Base-by-base conservation (phyloP, 1,284 basidiomycete genomes). In the Ustilago lituana region DNA sequence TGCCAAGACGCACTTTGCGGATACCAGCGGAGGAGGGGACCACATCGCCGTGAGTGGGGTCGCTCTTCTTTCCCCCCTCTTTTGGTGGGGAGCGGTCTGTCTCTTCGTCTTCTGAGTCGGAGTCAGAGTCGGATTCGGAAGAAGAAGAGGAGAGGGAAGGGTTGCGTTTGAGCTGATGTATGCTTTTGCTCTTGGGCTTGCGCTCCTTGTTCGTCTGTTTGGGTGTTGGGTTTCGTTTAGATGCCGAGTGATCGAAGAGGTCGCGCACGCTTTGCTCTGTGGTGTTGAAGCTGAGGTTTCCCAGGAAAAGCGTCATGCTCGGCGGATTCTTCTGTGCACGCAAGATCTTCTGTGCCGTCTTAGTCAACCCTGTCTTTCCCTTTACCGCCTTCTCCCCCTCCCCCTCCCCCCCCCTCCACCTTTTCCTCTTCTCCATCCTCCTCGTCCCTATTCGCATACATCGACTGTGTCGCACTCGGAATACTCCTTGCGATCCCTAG, bases 231-330 rank as follows among this genome's bases (percentile, higher is more conserved):
- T 74, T 49, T 11, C 77, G 45, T 19, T 47, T 56, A 10, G 54
- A 45, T 6, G 74, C 76, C 5, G 62, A 66, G 15, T 61, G 87
- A 47, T 90, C 88, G 49, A 94, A 85, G 65, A 94, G 81, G 60
- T 88, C 86, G 24, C 87, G 86, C 41, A 98, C 89, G 11, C 87
- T 87, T 19, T 87, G 87, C 44, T 92, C 77, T 9, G 73, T 82
- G 17, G 94, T 97, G 83, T 91, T 91, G 86, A 92, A 98, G 17
- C 89, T 89, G 24, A 96, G 86, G 78, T 96, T 96, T 19, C 93
- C 93, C 20, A 95, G 81, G 85, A 95, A 95, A 12, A 96, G 85
- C 10, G 91, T 93, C 8, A 89, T 89, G 0, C 87, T 90, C 9
- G 93, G 87, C 1, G 90, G 87, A 78, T 94, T 91, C 81, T 91